phyloP scores from a whole-genome alignment of 495 filamentous ascomycete genomes.

The Aspergillus avenaceus region DNA sequence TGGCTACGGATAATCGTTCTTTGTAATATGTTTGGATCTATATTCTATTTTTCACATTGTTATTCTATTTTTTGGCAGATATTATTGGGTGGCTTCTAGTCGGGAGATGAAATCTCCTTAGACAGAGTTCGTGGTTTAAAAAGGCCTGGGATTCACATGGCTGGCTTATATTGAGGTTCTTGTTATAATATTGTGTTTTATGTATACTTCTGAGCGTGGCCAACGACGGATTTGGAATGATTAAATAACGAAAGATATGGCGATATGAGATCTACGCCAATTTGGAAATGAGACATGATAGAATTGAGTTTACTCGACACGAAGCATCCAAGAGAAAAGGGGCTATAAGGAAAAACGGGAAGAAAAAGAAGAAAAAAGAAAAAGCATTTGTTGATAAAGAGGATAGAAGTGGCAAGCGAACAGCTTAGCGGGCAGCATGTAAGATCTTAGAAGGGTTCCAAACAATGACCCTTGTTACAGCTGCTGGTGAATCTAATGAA shows the following conservation, averaged over 20 bases:
- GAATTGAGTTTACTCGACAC: too few species aligned
- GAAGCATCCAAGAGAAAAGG: too few species aligned
- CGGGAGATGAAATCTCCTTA: too few species aligned
- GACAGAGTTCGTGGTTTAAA: too few species aligned
- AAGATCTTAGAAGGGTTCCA: not conserved
- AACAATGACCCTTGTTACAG: slow-evolving; percentile 7
- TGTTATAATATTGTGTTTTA: not conserved
- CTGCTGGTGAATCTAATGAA: not conserved
- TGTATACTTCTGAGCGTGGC: not conserved
- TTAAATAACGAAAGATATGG: not conserved
- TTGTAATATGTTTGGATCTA: not conserved
- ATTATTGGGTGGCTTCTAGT: not conserved
- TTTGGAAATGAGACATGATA: not conserved
- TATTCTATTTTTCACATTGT: too few species aligned
- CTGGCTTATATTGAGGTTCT: not conserved
- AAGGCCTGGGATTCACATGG: too few species aligned
- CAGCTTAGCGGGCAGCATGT: not conserved
- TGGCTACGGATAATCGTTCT: not conserved
- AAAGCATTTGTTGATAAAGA: not conserved
- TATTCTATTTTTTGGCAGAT: too few species aligned
- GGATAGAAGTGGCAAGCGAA: not conserved
- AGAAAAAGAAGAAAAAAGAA: not conserved
- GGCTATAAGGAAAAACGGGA: too few species aligned
- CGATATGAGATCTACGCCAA: not conserved
- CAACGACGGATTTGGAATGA: not conserved